Conservation (phyloP, 2,329 filamentous ascomycete species). For the Fusarium temperatum region DNA sequence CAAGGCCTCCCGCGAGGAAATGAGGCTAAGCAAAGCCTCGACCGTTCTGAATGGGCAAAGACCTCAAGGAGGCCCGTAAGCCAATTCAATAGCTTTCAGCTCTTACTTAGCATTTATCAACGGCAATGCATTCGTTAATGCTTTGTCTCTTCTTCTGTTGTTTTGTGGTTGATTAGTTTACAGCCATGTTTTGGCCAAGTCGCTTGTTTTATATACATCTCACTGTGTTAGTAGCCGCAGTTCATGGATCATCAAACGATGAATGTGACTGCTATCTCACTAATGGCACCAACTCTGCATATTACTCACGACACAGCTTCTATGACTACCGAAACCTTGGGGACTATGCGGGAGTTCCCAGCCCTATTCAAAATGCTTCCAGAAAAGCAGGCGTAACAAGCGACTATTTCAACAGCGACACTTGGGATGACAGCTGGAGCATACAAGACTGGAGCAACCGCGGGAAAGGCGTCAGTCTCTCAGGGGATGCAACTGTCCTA, state of each 20-base stretch:
- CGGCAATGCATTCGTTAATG: background rate
- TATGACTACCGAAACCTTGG: constrained; percentile 59
- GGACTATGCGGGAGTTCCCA: constrained; percentile 51
- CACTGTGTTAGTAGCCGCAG: background rate
- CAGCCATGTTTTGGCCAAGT: constrained; percentile 13
- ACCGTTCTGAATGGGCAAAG: constrained; percentile 13
- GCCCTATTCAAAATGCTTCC: constrained; percentile 42
- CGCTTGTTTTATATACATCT: constrained; percentile 7
- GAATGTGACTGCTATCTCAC: constrained; percentile 60
- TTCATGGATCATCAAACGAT: constrained; percentile 33
- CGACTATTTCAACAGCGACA: constrained; percentile 50
- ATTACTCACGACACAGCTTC: constrained; percentile 58
- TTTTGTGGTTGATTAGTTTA: background rate
- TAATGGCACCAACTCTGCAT: constrained; percentile 54
- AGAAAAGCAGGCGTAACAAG: constrained; percentile 46
- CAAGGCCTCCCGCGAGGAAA: constrained; percentile 18
- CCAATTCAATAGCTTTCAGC: background rate
- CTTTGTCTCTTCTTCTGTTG: background rate
- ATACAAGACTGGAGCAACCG: constrained; percentile 55
- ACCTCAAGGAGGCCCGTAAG: background rate
- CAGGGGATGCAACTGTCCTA: constrained; percentile 43
- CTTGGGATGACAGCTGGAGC: constrained; percentile 51
- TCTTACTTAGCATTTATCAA: background rate
- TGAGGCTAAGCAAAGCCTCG: constrained; percentile 35
- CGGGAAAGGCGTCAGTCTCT: constrained; percentile 41